Evolutionary conservation across 805 yeast genomes (phyloP).

Genomic region (Candida hungchunana): DNA sequence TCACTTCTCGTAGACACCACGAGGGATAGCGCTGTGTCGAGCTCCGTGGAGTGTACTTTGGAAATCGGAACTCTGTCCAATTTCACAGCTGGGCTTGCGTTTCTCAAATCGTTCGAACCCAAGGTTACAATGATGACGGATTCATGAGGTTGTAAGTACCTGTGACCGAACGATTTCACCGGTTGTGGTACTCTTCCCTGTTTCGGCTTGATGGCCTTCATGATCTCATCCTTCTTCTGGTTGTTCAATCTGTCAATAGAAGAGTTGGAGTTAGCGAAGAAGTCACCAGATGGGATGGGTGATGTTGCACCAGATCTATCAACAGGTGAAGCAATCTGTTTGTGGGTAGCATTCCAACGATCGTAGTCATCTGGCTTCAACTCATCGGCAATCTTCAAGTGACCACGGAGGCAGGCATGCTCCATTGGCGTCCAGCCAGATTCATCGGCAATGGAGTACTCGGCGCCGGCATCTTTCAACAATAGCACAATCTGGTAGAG

Average conservation of each 20-base stretch:
- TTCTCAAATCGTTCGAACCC: conserved; percentile 80
- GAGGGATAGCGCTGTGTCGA: conserved; percentile 83
- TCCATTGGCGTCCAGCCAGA: conserved; percentile 99
- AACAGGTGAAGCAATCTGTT: conserved; percentile 4
- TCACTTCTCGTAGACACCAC: conserved; percentile 41
- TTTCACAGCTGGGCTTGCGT: conserved; percentile 52
- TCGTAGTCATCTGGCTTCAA: conserved; percentile 47
- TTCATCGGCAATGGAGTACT: conserved; percentile 57
- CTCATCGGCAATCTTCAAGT: conserved; percentile 60
- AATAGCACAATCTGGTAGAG: conserved; percentile 49
- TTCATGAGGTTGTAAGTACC: conserved; percentile 58
- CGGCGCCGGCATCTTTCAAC: conserved; percentile 51
- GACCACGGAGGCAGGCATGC: conserved; percentile 90
- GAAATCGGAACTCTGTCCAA: conserved; percentile 72
- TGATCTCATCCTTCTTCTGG: conserved; percentile 15
- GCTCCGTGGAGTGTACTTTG: conserved; percentile 72
- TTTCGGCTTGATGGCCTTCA: conserved; percentile 21
- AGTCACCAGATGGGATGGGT: conserved; percentile 8
- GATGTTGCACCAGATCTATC: conserved; percentile 12
- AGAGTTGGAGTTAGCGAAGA: conserved; percentile 10
- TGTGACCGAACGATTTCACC: conserved; percentile 82
- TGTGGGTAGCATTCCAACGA: conserved; percentile 4
- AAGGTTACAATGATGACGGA: conserved; percentile 74
- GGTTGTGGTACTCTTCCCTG: conserved; percentile 36
- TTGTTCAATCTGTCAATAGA: conserved; percentile 18